Evolutionary conservation across 495 filamentous ascomycete species (phyloP).

Genomic region (Neurospora pannonica): DNA sequence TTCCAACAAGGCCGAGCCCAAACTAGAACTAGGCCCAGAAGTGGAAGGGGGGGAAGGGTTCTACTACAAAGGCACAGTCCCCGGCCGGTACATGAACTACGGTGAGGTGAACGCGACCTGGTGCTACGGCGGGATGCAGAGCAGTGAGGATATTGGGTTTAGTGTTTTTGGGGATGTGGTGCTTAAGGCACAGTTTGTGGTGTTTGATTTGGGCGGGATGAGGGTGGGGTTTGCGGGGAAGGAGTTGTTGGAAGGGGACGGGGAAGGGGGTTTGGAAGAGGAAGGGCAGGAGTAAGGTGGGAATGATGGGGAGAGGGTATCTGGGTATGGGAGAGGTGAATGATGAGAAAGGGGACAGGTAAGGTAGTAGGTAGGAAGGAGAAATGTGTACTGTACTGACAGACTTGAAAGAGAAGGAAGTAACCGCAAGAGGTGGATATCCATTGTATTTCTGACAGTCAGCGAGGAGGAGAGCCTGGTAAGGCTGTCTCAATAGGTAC

Average conservation of each 20-base stretch:
- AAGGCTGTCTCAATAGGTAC: too few relatives aligned
- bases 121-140: constrained; percentile 58
- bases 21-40: background rate
- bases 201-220: constrained; percentile 46
- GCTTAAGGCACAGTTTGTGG: constrained; percentile 63
- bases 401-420: background rate
- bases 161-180: constrained; percentile 67
- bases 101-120: constrained; percentile 24
- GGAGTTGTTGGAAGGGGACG: constrained; percentile 3
- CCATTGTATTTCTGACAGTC: background rate
- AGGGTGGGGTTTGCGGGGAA: constrained; percentile 48
- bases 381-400: too few relatives aligned
- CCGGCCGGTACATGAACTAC: constrained; percentile 41
- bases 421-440: background rate
- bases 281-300: too few relatives aligned
- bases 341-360: too few relatives aligned
- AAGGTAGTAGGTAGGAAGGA: too few relatives aligned
- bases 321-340: too few relatives aligned
- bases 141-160: constrained; percentile 48
- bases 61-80: constrained; percentile 9
- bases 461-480: too few relatives aligned
- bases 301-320: too few relatives aligned
- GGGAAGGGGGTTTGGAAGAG: too few relatives aligned
- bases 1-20: background rate
- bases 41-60: constrained; percentile 36